These are phyloP conservation scores for Ogataea nitratoaversa DNA, from an alignment of 805 yeast genomes.

Conservation along the genomic window DNA sequence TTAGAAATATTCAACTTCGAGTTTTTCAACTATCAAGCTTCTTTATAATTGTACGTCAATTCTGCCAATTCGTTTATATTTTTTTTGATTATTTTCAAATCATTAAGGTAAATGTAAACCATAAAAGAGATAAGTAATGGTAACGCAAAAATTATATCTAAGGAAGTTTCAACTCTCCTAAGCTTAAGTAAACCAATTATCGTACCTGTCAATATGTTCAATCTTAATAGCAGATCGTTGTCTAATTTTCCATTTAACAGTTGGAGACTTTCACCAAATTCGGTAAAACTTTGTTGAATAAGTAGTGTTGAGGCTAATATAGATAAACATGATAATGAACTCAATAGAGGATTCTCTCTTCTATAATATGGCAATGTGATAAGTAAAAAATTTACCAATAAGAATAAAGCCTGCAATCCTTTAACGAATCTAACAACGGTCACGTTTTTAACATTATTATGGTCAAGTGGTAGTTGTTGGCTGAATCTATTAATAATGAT, in stretches of 20 bases:
- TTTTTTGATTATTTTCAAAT: constrained; percentile 15
- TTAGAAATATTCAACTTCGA: constrained; percentile 12
- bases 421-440: constrained; percentile 9
- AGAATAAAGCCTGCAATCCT: constrained; percentile 12
- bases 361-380: constrained; percentile 28
- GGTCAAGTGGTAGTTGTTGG: constrained; percentile 18
- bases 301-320: constrained; percentile 15
- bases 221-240: constrained; percentile 1
- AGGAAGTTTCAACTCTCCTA: background rate
- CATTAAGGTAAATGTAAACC: constrained; percentile 15
- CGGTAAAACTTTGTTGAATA: constrained; percentile 18
- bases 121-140: constrained; percentile 23
- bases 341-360: constrained; percentile 20
- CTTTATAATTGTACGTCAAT: constrained; percentile 28
- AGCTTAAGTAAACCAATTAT: constrained; percentile 10
- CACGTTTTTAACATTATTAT: constrained; percentile 9
- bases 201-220: constrained; percentile 5
- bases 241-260: constrained; percentile 1
- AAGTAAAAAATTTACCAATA: constrained; percentile 23
- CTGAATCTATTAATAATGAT: constrained; percentile 14
- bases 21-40: constrained; percentile 25
- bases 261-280: constrained; percentile 1
- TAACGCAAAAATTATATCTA: constrained; percentile 23
- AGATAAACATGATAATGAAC: constrained; percentile 23
- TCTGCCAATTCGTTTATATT: constrained; percentile 20